Evolutionary conservation across 306 rosid genomes (phyloP), one percentile per base, ranked within the genome.

Genomic region (Malus orientalis): DNA sequence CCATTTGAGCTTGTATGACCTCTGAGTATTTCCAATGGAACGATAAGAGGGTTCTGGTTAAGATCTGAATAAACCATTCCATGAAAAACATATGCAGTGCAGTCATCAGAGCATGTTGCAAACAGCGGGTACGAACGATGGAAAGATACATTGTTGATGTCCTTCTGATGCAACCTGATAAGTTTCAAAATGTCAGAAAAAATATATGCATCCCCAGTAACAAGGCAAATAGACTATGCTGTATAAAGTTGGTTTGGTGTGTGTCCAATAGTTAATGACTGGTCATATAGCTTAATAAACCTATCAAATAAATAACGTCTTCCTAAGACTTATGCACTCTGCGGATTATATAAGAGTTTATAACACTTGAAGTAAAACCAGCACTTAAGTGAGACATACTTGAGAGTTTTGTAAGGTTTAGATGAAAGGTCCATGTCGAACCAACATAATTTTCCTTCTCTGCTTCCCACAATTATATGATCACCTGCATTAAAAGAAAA

Each of bases 391-490:
- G 55, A n/a, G 20, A 76, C 93, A 69, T 87, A 90, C 97, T 87
- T 81, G 10, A 88, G 88, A 82, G 83, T 76, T 82, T 83, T 88
- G 81, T 92, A 95, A 2, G 98, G 97, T 74, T 89, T 82, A 71
- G 97, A 87, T 53, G 98, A 95, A 84, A 95, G 98, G 75, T 95
- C 98, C 97, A 89, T 86, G 83, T 95, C 98, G 78, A 95, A 95
- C 98, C 98, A 95, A 81, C 97, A 90, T 79, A 92, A 64, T 80
- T 95, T 95, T 77, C 98, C 98, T 78, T 95, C 98, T 86, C 88
- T 86, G 89, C 97, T 95, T 68, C 98, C 98, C 78, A 95, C 97
- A 76, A 95, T 90, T 74, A 95, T 44, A 88, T 95, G 91, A 78
- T 95, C 98, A 85, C 97, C 97, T 95, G 86, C 85, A 87, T 15